A percentile compares a stretch with the other conserved stretches of the same genome.
These are phyloP conservation scores for Fusarium miscanthi DNA, from an alignment of 2,329 filamentous ascomycete genomes.

Conservation along the genomic window DNA sequence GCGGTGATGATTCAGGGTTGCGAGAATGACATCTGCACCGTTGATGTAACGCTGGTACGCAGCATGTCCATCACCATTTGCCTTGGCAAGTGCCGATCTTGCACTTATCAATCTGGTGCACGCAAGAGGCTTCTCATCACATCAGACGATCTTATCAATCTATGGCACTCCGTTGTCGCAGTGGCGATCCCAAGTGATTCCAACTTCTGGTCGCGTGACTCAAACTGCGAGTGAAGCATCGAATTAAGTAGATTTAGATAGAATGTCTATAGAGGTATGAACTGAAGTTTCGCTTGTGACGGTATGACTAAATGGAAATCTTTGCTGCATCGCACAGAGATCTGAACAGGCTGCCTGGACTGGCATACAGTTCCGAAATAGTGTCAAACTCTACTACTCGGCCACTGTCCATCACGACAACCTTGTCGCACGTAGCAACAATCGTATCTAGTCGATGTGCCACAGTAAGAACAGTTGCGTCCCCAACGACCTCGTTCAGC, in stretches of 20 bases:
- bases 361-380: conserved; percentile 5
- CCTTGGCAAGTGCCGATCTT: background rate
- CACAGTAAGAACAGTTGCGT: conserved; percentile 35
- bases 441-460: conserved; percentile 38
- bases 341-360: conserved; percentile 8
- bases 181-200: background rate
- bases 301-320: background rate
- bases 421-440: conserved; percentile 33
- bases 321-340: conserved; percentile 24
- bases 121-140: background rate
- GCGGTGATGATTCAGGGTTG: background rate
- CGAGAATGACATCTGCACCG: background rate
- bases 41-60: background rate
- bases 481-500: conserved; percentile 19
- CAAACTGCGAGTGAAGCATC: background rate
- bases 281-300: background rate
- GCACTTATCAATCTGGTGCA: background rate
- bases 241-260: background rate
- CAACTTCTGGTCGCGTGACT: background rate
- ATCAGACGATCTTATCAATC: conserved; percentile 1
- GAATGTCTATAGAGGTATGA: background rate
- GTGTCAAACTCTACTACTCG: conserved; percentile 31
- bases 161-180: background rate
- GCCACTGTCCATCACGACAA: conserved; percentile 34
- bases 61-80: no score